These are phyloP conservation scores for Eucalyptus tenuipes DNA, from an alignment of 345 rosid species.

Conservation along the genomic window DNA sequence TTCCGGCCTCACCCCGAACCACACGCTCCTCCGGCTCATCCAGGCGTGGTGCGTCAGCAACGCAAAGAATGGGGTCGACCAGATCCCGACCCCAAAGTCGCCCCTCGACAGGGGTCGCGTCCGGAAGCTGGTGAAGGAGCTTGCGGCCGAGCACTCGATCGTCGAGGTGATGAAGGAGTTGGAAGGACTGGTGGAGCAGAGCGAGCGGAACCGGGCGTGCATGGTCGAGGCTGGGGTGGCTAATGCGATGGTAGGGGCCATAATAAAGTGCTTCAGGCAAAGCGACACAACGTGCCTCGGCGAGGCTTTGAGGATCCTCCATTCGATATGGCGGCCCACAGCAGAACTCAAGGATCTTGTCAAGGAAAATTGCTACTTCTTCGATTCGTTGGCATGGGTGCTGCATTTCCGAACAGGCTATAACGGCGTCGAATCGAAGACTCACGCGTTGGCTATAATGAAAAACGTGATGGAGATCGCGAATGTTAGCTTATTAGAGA, in stretches of 20 bases:
- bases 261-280: slow-evolving; percentile 6
- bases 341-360: slow-evolving; percentile 10
- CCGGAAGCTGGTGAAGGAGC: slow-evolving; percentile 14
- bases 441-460: slow-evolving; percentile 9
- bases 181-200: slow-evolving; percentile 13
- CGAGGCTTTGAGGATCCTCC: slow-evolving; percentile 20
- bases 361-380: slow-evolving; percentile 8
- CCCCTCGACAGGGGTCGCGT: slow-evolving; percentile 9
- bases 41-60: slow-evolving; percentile 33
- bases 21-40: slow-evolving; percentile 34
- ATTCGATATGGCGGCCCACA: slow-evolving; percentile 11
- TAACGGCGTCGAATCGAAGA: neutral
- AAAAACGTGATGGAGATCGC: slow-evolving; percentile 1
- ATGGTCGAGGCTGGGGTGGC: slow-evolving; percentile 19
- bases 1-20: slow-evolving; percentile 36
- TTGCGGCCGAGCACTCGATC: neutral
- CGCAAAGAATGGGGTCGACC: slow-evolving; percentile 5
- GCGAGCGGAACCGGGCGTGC: slow-evolving; percentile 13
- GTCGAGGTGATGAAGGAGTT: slow-evolving; percentile 6
- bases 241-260: slow-evolving; percentile 6
- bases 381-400: slow-evolving; percentile 29
- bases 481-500: slow-evolving; percentile 2
- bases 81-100: slow-evolving; percentile 14
- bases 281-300: slow-evolving; percentile 4
- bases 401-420: neutral